These are phyloP conservation scores for Polysphondylium violaceum DNA, from an alignment of 78 protist genomes.

Conservation along the genomic window DNA sequence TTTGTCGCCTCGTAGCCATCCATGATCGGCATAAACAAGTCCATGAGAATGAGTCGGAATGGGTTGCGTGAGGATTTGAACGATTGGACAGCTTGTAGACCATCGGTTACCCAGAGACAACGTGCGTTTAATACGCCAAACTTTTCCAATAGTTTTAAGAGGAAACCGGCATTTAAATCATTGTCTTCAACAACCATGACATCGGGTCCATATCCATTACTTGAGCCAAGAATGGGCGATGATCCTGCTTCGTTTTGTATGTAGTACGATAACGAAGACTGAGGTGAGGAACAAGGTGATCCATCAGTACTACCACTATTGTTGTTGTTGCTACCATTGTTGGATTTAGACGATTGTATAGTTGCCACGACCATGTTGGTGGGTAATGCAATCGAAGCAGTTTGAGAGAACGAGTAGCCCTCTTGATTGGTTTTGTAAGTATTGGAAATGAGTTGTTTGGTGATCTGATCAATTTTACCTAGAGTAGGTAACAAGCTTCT, in stretches of 20 bases:
- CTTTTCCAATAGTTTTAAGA: slow-evolving; percentile 52
- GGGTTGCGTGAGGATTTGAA: slow-evolving; percentile 20
- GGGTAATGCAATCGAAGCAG: slow-evolving; percentile 17
- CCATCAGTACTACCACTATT: background rate
- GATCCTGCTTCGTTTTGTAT: too few relatives aligned
- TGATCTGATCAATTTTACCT: slow-evolving; percentile 4
- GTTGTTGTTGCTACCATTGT: background rate
- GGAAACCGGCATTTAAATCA: slow-evolving; percentile 73
- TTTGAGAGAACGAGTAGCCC: too few relatives aligned
- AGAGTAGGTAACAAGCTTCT: slow-evolving; percentile 39
- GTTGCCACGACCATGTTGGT: background rate
- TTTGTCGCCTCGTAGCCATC: slow-evolving; percentile 79
- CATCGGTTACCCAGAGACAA: slow-evolving; percentile 72
- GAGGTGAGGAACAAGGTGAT: too few relatives aligned
- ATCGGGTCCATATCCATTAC: slow-evolving; percentile 63
- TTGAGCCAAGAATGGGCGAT: too few relatives aligned
- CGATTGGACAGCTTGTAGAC: slow-evolving; percentile 61
- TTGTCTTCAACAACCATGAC: slow-evolving; percentile 78
- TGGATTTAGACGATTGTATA: background rate
- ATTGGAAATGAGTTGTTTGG: slow-evolving; percentile 12
- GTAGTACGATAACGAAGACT: too few relatives aligned
- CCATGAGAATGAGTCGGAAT: slow-evolving; percentile 59
- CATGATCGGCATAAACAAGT: slow-evolving; percentile 75
- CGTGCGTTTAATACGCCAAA: slow-evolving; percentile 58
- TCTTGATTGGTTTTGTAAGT: slow-evolving; percentile 23